A percentile compares a stretch with the other conserved stretches of the same genome.
phyloP scores from a whole-genome alignment of 495 filamentous ascomycete genomes.

The Hypoxylon perforatum region DNA sequence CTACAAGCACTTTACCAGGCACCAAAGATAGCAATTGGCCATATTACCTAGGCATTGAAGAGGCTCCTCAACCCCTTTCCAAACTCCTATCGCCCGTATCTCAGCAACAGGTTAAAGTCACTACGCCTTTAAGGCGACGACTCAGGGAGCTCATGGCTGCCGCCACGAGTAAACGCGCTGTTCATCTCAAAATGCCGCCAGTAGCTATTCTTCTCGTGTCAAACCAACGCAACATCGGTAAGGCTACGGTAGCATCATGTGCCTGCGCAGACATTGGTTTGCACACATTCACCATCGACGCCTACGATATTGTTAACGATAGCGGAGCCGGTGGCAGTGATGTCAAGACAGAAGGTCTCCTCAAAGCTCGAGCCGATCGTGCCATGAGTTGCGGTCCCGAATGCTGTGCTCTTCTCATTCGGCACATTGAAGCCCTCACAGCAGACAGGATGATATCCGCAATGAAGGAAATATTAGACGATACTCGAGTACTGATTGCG shows the following conservation, averaged over 20 bases:
- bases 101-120: constrained; percentile 54
- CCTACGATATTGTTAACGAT: constrained; percentile 92
- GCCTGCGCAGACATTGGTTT: constrained; percentile 89
- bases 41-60: constrained; percentile 82
- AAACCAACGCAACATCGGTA: constrained; percentile 92
- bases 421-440: constrained; percentile 89
- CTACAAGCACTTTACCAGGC: constrained; percentile 79
- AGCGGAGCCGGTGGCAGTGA: constrained; percentile 86
- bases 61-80: constrained; percentile 54
- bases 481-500: constrained; percentile 83
- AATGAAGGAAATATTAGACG: constrained; percentile 79
- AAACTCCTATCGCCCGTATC: constrained; percentile 52
- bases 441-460: constrained; percentile 88
- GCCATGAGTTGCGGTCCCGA: constrained; percentile 88
- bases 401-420: constrained; percentile 82
- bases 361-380: constrained; percentile 87
- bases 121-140: constrained; percentile 76
- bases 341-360: constrained; percentile 89
- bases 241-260: constrained; percentile 76
- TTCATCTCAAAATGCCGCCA: constrained; percentile 86
- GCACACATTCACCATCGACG: constrained; percentile 89
- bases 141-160: constrained; percentile 88
- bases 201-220: constrained; percentile 88
- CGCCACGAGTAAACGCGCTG: constrained; percentile 86
- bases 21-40: constrained; percentile 81